phyloP scores from a whole-genome alignment of 2,329 filamentous ascomycete species.

The Clonostachys sp. region DNA sequence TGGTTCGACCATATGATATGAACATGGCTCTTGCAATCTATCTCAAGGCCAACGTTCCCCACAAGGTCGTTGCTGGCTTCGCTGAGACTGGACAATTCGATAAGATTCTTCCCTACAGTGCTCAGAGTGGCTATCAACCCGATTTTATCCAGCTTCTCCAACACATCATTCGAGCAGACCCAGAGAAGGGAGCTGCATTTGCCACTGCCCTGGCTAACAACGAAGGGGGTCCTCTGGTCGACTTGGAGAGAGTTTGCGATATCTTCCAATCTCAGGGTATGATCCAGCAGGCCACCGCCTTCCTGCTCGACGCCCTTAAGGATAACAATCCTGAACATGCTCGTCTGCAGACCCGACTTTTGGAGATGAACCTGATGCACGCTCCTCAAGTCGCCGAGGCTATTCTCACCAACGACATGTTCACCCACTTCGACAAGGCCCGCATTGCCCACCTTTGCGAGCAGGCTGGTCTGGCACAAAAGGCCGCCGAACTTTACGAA shows the following conservation, averaged over 20 bases:
- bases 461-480: slow-evolving; percentile 80
- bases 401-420: slow-evolving; percentile 97
- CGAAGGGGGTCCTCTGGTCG: slow-evolving; percentile 80
- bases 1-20: slow-evolving; percentile 85
- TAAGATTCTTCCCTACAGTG: slow-evolving; percentile 88
- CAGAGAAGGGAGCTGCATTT: slow-evolving; percentile 93
- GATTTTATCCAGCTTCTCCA: slow-evolving; percentile 91
- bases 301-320: slow-evolving; percentile 91
- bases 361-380: slow-evolving; percentile 98
- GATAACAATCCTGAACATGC: slow-evolving; percentile 93
- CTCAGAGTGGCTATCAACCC: slow-evolving; percentile 83
- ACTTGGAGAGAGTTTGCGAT: slow-evolving; percentile 91
- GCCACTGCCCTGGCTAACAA: slow-evolving; percentile 88
- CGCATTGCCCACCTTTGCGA: slow-evolving; percentile 90
- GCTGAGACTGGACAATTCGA: slow-evolving; percentile 97
- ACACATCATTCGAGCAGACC: slow-evolving; percentile 86
- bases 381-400: slow-evolving; percentile 97
- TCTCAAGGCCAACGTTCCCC: slow-evolving; percentile 80
- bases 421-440: slow-evolving; percentile 90
- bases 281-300: slow-evolving; percentile 97
- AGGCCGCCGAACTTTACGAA: slow-evolving; percentile 91
- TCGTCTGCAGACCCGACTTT: slow-evolving; percentile 84
- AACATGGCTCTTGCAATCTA: slow-evolving; percentile 86
- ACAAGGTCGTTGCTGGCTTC: slow-evolving; percentile 93
- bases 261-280: slow-evolving; percentile 98